Evolutionary conservation across 2,329 filamentous ascomycete genomes (phyloP).

Genomic region (Aureobasidium lini): DNA sequence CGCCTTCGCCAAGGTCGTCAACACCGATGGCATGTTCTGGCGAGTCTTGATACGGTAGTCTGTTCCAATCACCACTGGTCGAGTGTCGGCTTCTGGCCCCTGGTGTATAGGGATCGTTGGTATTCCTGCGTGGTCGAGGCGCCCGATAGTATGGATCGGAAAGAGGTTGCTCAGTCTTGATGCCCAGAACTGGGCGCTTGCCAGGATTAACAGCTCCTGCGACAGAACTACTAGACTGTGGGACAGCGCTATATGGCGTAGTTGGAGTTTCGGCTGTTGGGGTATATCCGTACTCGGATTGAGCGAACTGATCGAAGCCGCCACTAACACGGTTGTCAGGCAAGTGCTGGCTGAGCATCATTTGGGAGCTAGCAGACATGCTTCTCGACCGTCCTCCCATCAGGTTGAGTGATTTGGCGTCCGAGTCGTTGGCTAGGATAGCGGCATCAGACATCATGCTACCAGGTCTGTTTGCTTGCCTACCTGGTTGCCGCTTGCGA

Average conservation of each 20-base stretch:
- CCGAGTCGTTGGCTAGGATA: conserved; percentile 65
- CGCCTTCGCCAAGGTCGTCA: conserved; percentile 31
- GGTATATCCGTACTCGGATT: conserved; percentile 39
- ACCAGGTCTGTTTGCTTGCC: conserved; percentile 55
- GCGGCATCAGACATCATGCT: conserved; percentile 77
- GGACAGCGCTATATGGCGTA: conserved; percentile 64
- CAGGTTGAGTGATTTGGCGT: conserved; percentile 52
- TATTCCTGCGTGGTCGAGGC: conserved; percentile 63
- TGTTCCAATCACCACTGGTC: conserved; percentile 40
- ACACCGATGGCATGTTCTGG: conserved; percentile 27
- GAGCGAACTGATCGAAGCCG: conserved; percentile 46
- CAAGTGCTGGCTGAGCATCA: conserved; percentile 49
- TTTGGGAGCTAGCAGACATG: conserved; percentile 54
- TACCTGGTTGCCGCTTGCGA: conserved; percentile 52
- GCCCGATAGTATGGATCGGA: conserved; percentile 83
- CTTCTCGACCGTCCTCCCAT: conserved; percentile 50
- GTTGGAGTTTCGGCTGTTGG: conserved; percentile 59
- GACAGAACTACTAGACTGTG: conserved; percentile 36
- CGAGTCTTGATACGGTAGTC: conserved; percentile 39
- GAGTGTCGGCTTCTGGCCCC: conserved; percentile 34
- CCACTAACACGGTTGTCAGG: conserved; percentile 29
- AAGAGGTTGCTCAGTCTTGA: conserved; percentile 21
- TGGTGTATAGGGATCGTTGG: conserved; percentile 42
- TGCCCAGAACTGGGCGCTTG: conserved; percentile 42
- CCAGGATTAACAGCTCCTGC: conserved; percentile 31